Conservation (phyloP, 108 stramenopile species). For the Nitzschia putrida region DNA sequence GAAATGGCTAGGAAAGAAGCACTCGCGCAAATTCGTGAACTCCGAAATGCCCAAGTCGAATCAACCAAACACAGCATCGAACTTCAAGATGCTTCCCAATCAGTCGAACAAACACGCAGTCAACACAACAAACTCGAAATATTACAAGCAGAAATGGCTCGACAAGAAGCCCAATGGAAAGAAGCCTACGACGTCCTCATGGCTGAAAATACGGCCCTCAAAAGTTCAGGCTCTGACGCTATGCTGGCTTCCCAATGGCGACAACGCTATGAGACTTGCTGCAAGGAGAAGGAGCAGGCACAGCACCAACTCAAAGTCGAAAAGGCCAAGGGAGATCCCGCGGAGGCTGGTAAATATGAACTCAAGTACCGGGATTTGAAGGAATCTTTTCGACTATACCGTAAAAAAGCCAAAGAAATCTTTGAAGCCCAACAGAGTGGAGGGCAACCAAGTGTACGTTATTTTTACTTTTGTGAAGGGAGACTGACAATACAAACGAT, state of each 20-base stretch:
- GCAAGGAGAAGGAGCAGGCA: constrained; percentile 83
- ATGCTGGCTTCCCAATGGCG: constrained; percentile 91
- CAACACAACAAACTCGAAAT: constrained; percentile 53
- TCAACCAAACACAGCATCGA: constrained; percentile 72
- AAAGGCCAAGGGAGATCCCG: constrained; percentile 42
- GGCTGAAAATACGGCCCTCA: constrained; percentile 81
- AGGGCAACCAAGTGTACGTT: constrained; percentile 33
- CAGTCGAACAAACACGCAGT: constrained; percentile 10
- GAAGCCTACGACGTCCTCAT: constrained; percentile 81
- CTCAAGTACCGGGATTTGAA: constrained; percentile 87
- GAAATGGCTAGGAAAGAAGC: constrained; percentile 83
- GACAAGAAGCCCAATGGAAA: constrained; percentile 88
- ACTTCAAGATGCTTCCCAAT: constrained; percentile 44
- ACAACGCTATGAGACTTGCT: constrained; percentile 83
- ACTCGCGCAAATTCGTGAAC: constrained; percentile 73
- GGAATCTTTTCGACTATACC: constrained; percentile 87
- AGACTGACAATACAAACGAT: background rate
- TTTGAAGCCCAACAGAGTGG: constrained; percentile 81
- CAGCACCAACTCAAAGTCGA: constrained; percentile 59
- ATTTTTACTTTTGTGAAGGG: too few relatives aligned
- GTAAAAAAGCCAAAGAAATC: constrained; percentile 91
- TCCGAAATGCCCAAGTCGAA: constrained; percentile 72
- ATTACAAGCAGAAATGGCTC: constrained; percentile 59
- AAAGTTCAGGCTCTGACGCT: constrained; percentile 85
- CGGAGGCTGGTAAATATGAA: constrained; percentile 72